Evolutionary conservation across 768 basidiomycete species (phyloP).

Genomic region (Tylopilus cervinicoccineus): DNA sequence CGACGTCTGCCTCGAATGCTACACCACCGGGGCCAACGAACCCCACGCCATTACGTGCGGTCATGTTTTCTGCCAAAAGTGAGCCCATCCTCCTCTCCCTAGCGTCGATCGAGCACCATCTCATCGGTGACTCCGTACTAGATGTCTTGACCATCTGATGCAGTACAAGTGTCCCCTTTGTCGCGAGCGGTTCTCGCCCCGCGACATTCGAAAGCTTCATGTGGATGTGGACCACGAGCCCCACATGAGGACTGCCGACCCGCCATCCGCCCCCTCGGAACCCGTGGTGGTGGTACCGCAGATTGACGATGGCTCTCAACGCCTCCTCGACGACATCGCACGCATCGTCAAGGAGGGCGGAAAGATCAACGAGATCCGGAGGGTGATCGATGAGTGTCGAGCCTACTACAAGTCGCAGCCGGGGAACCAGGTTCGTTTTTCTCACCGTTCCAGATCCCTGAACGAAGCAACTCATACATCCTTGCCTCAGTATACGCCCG

Average conservation of each 20-base stretch:
- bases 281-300: constrained; percentile 13
- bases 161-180: constrained; percentile 60
- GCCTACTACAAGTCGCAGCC: constrained; percentile 45
- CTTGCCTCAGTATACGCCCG: constrained; percentile 42
- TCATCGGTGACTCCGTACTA: constrained; percentile 22
- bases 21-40: constrained; percentile 46
- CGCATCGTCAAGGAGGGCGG: constrained; percentile 54
- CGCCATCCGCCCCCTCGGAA: constrained; percentile 15
- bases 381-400: constrained; percentile 48
- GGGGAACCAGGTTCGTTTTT: constrained; percentile 38
- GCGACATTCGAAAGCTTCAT: constrained; percentile 52
- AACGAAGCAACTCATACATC: constrained; percentile 6
- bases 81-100: constrained; percentile 30
- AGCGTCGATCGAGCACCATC: constrained; percentile 3
- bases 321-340: constrained; percentile 52
- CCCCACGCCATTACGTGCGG: constrained; percentile 70
- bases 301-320: constrained; percentile 43
- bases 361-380: constrained; percentile 45
- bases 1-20: constrained; percentile 73
- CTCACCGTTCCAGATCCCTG: constrained; percentile 8
- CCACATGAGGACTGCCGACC: constrained; percentile 18
- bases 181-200: constrained; percentile 46
- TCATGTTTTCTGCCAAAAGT: constrained; percentile 61
- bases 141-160: constrained; percentile 52
- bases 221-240: constrained; percentile 55